Evolutionary conservation across 2,329 filamentous ascomycete genomes (phyloP).

Genomic region (Elsinoe fawcettii): DNA sequence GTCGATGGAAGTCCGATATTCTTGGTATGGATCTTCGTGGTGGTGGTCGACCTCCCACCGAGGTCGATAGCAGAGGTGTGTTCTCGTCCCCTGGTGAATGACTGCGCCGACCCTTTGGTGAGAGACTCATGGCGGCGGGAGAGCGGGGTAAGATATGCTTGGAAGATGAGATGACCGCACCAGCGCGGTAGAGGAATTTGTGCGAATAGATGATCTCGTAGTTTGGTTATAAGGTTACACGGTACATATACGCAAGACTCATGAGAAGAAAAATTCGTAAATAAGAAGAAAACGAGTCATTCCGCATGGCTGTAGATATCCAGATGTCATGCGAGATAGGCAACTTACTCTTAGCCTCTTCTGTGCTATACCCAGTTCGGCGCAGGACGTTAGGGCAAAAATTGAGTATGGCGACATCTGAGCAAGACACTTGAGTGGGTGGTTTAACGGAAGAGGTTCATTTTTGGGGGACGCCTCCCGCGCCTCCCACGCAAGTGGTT

Average conservation of each 20-base stretch:
- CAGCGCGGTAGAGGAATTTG: not conserved
- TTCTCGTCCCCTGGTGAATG: not conserved
- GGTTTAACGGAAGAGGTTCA: not conserved
- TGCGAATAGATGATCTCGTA: not conserved
- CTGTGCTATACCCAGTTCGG: not conserved
- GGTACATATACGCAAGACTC: not conserved
- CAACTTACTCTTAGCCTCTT: not conserved
- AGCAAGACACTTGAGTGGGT: not conserved
- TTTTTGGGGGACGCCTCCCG: not conserved
- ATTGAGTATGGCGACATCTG: slow-evolving; percentile 4
- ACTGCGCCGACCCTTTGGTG: not conserved
- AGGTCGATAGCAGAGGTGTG: slow-evolving; percentile 5
- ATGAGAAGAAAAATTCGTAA: not conserved
- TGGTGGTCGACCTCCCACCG: not conserved
- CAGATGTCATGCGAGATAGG: not conserved
- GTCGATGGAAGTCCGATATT: not conserved
- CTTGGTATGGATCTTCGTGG: not conserved
- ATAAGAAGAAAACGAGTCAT: not conserved
- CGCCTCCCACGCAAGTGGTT: not conserved
- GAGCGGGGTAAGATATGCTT: slow-evolving; percentile 7
- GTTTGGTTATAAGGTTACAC: not conserved
- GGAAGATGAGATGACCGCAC: not conserved
- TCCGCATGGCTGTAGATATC: not conserved
- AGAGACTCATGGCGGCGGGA: not conserved
- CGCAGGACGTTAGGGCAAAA: slow-evolving; percentile 4